phyloP scores from a whole-genome alignment of 2,329 filamentous ascomycete genomes.

The Neopestalotiopsis sp. region DNA sequence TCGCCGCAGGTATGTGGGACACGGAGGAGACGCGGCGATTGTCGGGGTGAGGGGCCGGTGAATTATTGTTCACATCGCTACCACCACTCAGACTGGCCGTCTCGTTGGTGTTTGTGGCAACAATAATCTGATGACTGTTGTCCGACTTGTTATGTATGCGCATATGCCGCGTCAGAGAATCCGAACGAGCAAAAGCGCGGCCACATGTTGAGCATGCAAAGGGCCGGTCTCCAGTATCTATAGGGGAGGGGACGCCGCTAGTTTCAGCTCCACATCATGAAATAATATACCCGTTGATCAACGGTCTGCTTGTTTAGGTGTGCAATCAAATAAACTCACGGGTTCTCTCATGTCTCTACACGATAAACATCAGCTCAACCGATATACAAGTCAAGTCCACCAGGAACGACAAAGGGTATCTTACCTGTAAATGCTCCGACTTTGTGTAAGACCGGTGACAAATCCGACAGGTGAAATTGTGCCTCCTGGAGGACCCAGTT shows the following conservation, averaged over 20 bases:
- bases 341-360: constrained; percentile 17
- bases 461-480: constrained; percentile 6
- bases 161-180: constrained; percentile 13
- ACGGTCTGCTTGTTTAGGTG: not conserved
- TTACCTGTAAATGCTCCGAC: constrained; percentile 17
- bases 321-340: not conserved
- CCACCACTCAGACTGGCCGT: not conserved
- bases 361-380: not conserved
- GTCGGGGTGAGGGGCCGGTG: not conserved
- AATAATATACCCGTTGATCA: no score
- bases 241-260: not conserved
- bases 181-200: constrained; percentile 10
- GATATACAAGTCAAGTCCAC: not conserved
- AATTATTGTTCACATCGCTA: not conserved
- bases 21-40: not conserved
- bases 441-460: constrained; percentile 13
- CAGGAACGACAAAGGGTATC: not conserved
- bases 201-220: constrained; percentile 17
- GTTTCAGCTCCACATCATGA: constrained; percentile 10
- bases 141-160: constrained; percentile 8
- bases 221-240: constrained; percentile 15
- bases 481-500: constrained; percentile 1
- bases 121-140: not conserved
- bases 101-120: not conserved
- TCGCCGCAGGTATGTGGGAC: not conserved